Conservation (phyloP, 768 basidiomycete genomes). For the Boletus bicolor region DNA sequence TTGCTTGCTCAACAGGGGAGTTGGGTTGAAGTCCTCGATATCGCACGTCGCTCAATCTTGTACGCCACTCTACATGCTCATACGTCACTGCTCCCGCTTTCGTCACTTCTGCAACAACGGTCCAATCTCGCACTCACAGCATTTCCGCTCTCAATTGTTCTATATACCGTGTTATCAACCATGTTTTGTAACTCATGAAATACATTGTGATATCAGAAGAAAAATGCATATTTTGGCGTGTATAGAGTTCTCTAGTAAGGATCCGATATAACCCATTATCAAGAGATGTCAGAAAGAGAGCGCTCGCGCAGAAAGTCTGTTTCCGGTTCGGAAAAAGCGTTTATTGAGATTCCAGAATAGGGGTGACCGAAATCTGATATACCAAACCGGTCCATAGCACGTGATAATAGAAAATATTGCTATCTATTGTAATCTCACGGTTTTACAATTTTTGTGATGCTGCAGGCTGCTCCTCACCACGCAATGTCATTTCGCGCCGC, state of each 20-base stretch:
- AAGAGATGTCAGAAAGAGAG: neutral
- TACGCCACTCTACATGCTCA: too few species aligned
- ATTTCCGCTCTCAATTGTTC: neutral
- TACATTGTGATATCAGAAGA: neutral
- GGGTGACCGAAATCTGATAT: neutral
- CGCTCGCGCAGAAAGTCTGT: neutral
- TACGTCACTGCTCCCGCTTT: too few species aligned
- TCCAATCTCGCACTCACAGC: too few species aligned
- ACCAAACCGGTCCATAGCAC: neutral
- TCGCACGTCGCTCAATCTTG: neutral
- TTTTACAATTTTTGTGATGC: neutral
- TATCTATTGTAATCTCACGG: neutral
- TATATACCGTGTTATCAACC: neutral
- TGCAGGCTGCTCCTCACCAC: neutral
- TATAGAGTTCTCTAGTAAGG: neutral
- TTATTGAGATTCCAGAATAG: neutral
- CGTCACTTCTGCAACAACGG: too few species aligned
- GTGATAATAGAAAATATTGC: neutral
- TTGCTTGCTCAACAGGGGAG: neutral
- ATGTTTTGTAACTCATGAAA: neutral
- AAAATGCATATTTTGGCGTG: neutral
- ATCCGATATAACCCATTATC: neutral
- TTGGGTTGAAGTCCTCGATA: neutral
- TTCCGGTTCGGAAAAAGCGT: neutral
- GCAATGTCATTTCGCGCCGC: constrained; percentile 16